Percentiles rank a stretch among this genome's conserved stretches.
phyloP scores from a whole-genome alignment of 139 green algal species.

The Deuterostichococcus epilithicus region DNA sequence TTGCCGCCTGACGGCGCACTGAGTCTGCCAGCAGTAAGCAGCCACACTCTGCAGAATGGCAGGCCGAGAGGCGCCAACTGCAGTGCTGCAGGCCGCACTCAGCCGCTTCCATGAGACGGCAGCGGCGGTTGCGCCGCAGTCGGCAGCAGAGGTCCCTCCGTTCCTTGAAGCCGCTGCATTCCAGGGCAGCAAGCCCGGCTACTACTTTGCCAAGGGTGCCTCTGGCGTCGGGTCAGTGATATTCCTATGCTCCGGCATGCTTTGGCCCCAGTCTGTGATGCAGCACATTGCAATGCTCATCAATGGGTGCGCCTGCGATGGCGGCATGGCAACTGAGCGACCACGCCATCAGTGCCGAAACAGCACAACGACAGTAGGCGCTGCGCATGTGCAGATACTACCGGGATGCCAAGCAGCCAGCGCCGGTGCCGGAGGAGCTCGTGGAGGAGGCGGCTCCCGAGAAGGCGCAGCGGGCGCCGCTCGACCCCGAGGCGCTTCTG shows the following conservation, averaged over 20 bases:
- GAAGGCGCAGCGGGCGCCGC: constrained; percentile 5
- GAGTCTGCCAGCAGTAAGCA: no score
- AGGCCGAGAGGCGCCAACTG: constrained; percentile 6
- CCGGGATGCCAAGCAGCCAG: constrained; percentile 16
- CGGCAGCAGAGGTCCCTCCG: neutral
- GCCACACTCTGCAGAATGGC: constrained; percentile 6
- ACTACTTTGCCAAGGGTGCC: constrained; percentile 55
- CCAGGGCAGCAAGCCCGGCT: constrained; percentile 45
- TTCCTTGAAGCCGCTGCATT: constrained; percentile 48
- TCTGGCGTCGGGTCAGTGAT: constrained; percentile 56
- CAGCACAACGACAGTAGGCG: neutral
- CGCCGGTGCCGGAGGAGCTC: constrained; percentile 2
- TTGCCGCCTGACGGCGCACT: no score
- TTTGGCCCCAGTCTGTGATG: neutral
- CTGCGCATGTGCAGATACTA: constrained; percentile 17
- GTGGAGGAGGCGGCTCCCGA: constrained; percentile 14
- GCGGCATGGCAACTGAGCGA: neutral
- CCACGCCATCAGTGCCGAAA: neutral
- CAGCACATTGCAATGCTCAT: neutral
- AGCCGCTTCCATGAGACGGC: constrained; percentile 6
- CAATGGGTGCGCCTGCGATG: neutral
- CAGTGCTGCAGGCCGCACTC: constrained; percentile 23
- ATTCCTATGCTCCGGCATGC: neutral
- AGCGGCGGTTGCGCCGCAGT: neutral
- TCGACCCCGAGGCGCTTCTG: constrained; percentile 66